Conservation (phyloP, 106 monocot species). For the Posidonia australis region DNA sequence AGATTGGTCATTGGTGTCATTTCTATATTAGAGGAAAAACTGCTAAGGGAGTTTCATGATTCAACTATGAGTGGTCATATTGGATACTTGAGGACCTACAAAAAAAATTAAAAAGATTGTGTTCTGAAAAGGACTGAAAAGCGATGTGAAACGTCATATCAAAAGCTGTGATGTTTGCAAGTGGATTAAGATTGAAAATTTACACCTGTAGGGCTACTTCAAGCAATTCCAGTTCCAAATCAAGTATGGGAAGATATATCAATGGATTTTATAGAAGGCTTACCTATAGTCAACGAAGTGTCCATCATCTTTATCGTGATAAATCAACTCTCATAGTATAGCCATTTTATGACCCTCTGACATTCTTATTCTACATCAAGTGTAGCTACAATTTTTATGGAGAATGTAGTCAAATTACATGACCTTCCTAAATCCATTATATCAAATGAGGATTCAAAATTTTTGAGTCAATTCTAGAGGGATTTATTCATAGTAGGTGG, state of each 20-base stretch:
- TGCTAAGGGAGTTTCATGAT: not conserved
- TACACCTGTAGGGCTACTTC: not conserved
- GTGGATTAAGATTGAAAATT: not conserved
- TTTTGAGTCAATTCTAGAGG: not conserved
- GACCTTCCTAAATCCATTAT: not conserved
- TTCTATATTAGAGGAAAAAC: not conserved
- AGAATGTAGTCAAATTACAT: not conserved
- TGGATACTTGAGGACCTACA: not conserved
- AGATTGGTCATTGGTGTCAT: too few relatives aligned
- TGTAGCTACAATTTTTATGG: not conserved
- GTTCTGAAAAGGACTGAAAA: not conserved
- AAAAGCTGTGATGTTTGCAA: not conserved
- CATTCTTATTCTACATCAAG: not conserved
- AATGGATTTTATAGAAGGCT: constrained; percentile 1
- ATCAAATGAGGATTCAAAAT: not conserved
- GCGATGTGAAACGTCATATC: not conserved
- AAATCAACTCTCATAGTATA: not conserved
- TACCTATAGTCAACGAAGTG: not conserved
- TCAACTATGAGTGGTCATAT: not conserved
- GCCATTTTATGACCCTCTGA: not conserved
- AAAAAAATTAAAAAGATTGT: not conserved
- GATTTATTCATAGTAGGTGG: not conserved
- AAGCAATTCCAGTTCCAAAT: not conserved
- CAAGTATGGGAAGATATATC: not conserved
- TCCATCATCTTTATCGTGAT: not conserved